These are phyloP conservation scores for Sechiopsis laciniata DNA, from an alignment of 306 rosid genomes.

Conservation along the genomic window DNA sequence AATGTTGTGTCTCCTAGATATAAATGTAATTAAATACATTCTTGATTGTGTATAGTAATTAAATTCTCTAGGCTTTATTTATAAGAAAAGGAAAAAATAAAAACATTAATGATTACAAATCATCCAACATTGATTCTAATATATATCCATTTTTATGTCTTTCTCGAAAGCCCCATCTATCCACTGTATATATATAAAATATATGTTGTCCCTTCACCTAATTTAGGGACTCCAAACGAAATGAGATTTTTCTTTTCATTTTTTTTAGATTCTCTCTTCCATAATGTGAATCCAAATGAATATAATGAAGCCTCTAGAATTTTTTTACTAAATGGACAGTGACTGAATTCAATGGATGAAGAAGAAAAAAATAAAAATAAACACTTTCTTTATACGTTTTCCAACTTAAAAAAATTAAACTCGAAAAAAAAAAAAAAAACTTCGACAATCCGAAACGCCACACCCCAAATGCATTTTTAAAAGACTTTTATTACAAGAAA, in stretches of 20 bases:
- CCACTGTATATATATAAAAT: neutral
- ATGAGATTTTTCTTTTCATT: neutral
- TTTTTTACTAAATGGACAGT: neutral
- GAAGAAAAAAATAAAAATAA: too few species aligned
- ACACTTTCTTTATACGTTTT: neutral
- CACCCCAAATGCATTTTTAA: too few species aligned
- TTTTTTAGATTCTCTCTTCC: neutral
- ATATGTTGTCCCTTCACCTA: neutral
- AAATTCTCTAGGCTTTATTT: too few species aligned
- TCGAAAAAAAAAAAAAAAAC: too few species aligned
- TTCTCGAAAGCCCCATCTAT: neutral
- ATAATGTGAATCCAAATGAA: neutral
- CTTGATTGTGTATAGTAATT: neutral
- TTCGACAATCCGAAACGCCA: too few species aligned
- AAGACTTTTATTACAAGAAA: too few species aligned
- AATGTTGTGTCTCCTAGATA: too few species aligned
- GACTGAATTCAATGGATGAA: neutral
- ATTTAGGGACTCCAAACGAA: neutral
- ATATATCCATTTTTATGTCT: neutral
- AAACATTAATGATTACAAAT: neutral
- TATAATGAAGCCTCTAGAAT: too few species aligned
- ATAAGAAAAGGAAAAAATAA: neutral
- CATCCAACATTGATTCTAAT: neutral
- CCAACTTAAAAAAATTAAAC: neutral
- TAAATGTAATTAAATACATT: too few species aligned